phyloP scores from a whole-genome alignment of 2,329 filamentous ascomycete genomes.

The Basipetospora chlamydospora region DNA sequence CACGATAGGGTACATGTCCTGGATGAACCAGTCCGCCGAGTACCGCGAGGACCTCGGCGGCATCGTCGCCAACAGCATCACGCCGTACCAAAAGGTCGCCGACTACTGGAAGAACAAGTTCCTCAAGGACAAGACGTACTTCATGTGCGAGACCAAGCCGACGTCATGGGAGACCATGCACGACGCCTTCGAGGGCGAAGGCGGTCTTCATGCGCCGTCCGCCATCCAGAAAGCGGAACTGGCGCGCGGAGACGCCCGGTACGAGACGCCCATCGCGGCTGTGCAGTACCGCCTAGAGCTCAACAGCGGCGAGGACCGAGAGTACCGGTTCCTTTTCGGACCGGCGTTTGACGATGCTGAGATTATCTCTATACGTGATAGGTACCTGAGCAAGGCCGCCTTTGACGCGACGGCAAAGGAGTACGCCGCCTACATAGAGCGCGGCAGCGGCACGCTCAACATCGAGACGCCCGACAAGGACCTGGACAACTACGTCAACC shows the following conservation, averaged over 20 bases:
- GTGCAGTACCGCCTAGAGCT: conserved; percentile 35
- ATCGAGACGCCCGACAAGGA: conserved; percentile 39
- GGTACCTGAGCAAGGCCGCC: conserved; percentile 32
- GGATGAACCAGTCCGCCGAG: conserved; percentile 45
- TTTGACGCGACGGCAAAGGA: conserved; percentile 29
- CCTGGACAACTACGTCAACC: conserved; percentile 43
- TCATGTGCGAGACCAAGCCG: conserved; percentile 36
- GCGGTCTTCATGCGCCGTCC: conserved; percentile 36
- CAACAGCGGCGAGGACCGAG: conserved; percentile 21
- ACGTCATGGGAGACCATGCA: conserved; percentile 38
- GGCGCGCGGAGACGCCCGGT: conserved; percentile 32
- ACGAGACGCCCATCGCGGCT: conserved; percentile 38
- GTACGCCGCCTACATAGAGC: conserved; percentile 35
- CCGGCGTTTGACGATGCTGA: conserved; percentile 38
- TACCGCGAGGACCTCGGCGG: conserved; percentile 32
- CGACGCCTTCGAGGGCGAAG: conserved; percentile 39
- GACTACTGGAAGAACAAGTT: conserved; percentile 43
- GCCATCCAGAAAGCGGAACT: conserved; percentile 24
- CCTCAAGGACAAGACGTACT: conserved; percentile 42
- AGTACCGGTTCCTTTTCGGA: conserved; percentile 40
- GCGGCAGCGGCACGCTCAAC: conserved; percentile 32
- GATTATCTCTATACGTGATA: conserved; percentile 26
- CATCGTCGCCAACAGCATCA: conserved; percentile 36
- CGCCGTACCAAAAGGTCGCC: conserved; percentile 40
- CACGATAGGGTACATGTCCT: conserved; percentile 45